These are phyloP conservation scores for Litsea cubeba DNA, from an alignment of 164 flowering plant genomes.

Conservation along the genomic window DNA sequence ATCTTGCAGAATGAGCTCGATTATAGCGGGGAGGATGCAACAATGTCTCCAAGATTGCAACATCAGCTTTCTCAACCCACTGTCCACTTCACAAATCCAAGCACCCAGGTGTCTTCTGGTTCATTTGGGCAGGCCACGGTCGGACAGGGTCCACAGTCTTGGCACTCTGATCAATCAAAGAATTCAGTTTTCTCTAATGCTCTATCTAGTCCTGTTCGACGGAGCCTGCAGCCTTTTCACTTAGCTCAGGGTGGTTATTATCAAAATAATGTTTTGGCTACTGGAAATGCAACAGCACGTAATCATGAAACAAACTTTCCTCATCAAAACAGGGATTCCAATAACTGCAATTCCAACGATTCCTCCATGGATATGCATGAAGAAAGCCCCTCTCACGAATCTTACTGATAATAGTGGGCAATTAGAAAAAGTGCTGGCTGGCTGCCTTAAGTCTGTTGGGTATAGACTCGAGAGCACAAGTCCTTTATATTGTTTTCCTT, in stretches of 20 bases:
- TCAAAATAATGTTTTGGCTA: conserved; percentile 26
- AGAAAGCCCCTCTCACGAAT: conserved; percentile 47
- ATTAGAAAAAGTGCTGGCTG: conserved; percentile 2
- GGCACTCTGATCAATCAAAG: conserved; percentile 47
- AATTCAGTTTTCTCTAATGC: conserved; percentile 62
- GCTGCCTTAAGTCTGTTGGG: neutral
- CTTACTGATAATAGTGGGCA: conserved; percentile 18
- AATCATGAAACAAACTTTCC: conserved; percentile 20
- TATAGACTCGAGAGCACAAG: neutral
- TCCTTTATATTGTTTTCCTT: neutral
- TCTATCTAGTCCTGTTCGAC: conserved; percentile 54
- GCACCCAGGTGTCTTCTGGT: conserved; percentile 41
- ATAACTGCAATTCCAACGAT: conserved; percentile 39
- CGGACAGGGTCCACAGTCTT: conserved; percentile 36
- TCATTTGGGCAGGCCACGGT: conserved; percentile 32
- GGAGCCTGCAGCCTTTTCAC: conserved; percentile 51
- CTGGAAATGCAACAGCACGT: conserved; percentile 27
- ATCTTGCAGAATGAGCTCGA: conserved; percentile 69
- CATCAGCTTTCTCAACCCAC: conserved; percentile 39
- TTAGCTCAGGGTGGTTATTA: conserved; percentile 38
- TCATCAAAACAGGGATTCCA: conserved; percentile 47
- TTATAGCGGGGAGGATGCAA: conserved; percentile 52
- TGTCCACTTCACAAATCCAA: conserved; percentile 10
- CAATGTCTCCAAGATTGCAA: conserved; percentile 51
- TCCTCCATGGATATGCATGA: conserved; percentile 61